Percentiles rank a stretch among this genome's conserved stretches.
phyloP scores from a whole-genome alignment of 2,329 filamentous ascomycete genomes.

The Aureobasidium mangrovei region DNA sequence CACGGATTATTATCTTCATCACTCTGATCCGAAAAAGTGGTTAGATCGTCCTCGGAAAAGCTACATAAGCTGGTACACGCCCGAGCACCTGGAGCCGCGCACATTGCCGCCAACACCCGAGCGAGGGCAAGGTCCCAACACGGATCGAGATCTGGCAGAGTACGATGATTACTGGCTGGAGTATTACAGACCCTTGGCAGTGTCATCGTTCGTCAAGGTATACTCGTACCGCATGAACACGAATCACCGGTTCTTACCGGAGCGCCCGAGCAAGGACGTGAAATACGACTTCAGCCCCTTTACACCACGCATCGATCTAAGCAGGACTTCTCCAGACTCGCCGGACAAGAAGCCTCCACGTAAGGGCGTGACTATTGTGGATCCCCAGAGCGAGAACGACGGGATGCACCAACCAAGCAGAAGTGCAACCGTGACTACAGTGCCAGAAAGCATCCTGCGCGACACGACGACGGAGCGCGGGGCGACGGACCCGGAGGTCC shows the following conservation, averaged over 20 bases:
- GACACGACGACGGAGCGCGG: conserved; percentile 6
- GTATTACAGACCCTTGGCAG: conserved; percentile 80
- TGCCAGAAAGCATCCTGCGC: conserved; percentile 12
- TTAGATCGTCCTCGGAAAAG: conserved; percentile 52
- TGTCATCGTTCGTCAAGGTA: conserved; percentile 86
- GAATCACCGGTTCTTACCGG: conserved; percentile 71
- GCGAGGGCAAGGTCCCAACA: conserved; percentile 8
- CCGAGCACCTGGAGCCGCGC: conserved; percentile 58
- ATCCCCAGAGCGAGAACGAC: conserved; percentile 41
- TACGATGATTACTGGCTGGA: conserved; percentile 97
- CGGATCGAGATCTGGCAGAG: conserved; percentile 14
- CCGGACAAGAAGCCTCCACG: conserved; percentile 51
- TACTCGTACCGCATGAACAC: conserved; percentile 90
- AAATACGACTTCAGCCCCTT: conserved; percentile 86
- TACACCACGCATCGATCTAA: conserved; percentile 50
- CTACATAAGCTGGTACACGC: conserved; percentile 87
- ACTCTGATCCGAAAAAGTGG: conserved; percentile 71
- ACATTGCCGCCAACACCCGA: conserved; percentile 45
- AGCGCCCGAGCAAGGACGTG: conserved; percentile 53
- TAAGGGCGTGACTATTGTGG: conserved; percentile 63
- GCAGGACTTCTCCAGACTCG: conserved; percentile 31
- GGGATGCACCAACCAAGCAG: not conserved
- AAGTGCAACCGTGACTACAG: not conserved
- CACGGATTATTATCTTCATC: conserved; percentile 94
- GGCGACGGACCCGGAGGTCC: conserved; percentile 1